A percentile compares a stretch with the other conserved stretches of the same genome.
Conservation (phyloP, 2,329 filamentous ascomycete genomes). For the Colletotrichum tropicale region DNA sequence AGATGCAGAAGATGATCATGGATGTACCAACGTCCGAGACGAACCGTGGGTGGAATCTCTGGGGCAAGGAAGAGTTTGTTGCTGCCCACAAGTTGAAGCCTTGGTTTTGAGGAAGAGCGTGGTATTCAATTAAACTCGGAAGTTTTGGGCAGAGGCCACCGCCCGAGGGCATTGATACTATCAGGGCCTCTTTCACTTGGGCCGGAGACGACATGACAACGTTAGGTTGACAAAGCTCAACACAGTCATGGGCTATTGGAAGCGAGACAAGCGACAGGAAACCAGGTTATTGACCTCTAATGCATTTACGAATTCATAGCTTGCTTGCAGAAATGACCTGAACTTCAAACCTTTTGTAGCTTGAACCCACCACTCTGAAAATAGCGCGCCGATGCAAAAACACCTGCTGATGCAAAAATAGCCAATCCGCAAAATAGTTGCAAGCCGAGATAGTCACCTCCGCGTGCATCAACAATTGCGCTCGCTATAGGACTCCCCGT, state of each 20-base stretch:
- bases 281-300: not conserved
- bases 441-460: constrained; percentile 61
- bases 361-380: constrained; percentile 39
- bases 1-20: too few relatives aligned
- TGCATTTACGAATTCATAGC: fast-evolving
- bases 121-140: too few relatives aligned
- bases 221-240: not conserved
- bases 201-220: not conserved
- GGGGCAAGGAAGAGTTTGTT: too few relatives aligned
- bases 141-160: too few relatives aligned
- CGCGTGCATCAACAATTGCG: constrained; percentile 55
- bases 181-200: not conserved
- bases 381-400: constrained; percentile 34
- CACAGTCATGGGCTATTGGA: fast-evolving
- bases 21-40: too few relatives aligned
- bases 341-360: constrained; percentile 32
- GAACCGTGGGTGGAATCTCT: too few relatives aligned
- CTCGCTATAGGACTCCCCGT: constrained; percentile 72
- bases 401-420: constrained; percentile 33
- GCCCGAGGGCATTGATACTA: too few relatives aligned
- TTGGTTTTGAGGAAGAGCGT: too few relatives aligned
- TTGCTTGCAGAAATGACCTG: not conserved
- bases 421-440: constrained; percentile 69
- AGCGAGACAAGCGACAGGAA: not conserved
- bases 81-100: too few relatives aligned